Evolutionary conservation across 768 basidiomycete species (phyloP).

Genomic region (Termitomyces sp.): DNA sequence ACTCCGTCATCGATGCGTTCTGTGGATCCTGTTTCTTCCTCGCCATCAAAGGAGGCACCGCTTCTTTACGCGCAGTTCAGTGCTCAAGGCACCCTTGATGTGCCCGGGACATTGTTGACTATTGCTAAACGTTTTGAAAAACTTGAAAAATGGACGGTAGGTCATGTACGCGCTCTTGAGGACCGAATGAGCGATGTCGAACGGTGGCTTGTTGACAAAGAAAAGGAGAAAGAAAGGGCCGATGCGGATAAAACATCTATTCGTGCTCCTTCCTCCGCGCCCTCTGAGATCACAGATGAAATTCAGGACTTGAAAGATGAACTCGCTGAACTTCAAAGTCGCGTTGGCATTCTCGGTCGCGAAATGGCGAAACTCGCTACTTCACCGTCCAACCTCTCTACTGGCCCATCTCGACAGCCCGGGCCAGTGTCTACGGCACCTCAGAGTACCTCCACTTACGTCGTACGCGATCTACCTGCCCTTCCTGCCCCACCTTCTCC

Average conservation of each 20-base stretch:
- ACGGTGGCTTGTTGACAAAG: constrained; percentile 82
- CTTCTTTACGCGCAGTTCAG: constrained; percentile 78
- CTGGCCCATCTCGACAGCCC: constrained; percentile 42
- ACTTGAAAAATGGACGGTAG: constrained; percentile 85
- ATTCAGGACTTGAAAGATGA: constrained; percentile 60
- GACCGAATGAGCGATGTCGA: constrained; percentile 92
- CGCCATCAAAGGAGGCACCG: constrained; percentile 53
- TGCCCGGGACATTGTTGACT: constrained; percentile 66
- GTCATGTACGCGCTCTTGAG: constrained; percentile 84
- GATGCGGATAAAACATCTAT: constrained; percentile 10
- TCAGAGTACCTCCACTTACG: constrained; percentile 42
- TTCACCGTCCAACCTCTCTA: constrained; percentile 42
- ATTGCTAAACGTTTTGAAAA: constrained; percentile 84
- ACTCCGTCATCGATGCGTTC: constrained; percentile 61
- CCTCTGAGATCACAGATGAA: constrained; percentile 28
- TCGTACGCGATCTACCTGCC: constrained; percentile 23
- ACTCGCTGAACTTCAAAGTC: constrained; percentile 65
- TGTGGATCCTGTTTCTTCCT: constrained; percentile 32
- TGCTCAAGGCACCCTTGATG: constrained; percentile 64
- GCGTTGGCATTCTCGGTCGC: constrained; percentile 68
- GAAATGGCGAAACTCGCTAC: constrained; percentile 75
- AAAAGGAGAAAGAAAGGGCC: constrained; percentile 51
- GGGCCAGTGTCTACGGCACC: constrained; percentile 40
- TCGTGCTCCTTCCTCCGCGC: constrained; percentile 12
- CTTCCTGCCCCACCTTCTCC: constrained; percentile 18